These are phyloP conservation scores for Ottelia alismoides DNA, from an alignment of 106 monocot species.

Conservation along the genomic window DNA sequence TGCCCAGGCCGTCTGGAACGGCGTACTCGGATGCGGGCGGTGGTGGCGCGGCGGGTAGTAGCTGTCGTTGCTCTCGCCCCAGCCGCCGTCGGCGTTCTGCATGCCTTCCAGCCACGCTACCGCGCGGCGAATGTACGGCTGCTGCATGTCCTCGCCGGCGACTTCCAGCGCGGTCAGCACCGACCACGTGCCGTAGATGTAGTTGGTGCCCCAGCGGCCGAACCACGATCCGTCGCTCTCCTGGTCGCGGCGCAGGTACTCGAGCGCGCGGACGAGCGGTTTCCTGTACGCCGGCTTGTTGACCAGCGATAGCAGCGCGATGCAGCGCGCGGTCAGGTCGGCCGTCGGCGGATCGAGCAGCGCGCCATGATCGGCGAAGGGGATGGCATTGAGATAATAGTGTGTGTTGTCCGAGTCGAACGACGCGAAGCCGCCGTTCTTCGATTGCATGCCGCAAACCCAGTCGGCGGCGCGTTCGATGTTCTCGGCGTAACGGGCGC, in stretches of 20 bases:
- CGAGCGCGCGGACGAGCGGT: not conserved
- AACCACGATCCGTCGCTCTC: not conserved
- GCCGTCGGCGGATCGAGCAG: not conserved
- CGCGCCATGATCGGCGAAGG: too few species aligned
- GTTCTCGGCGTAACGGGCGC: too few species aligned
- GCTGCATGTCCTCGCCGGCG: not conserved
- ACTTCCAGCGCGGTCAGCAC: not conserved
- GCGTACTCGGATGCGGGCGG: not conserved
- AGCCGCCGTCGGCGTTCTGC: not conserved
- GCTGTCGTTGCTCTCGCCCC: not conserved
- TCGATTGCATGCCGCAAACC: too few species aligned
- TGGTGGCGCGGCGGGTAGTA: not conserved
- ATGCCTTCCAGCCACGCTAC: not conserved
- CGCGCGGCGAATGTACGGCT: not conserved
- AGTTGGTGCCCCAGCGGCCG: conserved; percentile 1
- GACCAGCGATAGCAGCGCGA: not conserved
- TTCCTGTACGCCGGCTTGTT: not conserved
- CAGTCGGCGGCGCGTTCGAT: too few species aligned
- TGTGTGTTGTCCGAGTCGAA: too few species aligned
- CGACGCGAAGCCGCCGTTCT: too few species aligned
- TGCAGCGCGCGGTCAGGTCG: not conserved
- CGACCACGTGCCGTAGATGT: not conserved
- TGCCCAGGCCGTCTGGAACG: not conserved
- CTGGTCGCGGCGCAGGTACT: not conserved
- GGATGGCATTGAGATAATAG: too few species aligned